These are phyloP conservation scores for Zygosaccharomyces kombuchaensis DNA, from an alignment of 805 yeast genomes.

Conservation along the genomic window DNA sequence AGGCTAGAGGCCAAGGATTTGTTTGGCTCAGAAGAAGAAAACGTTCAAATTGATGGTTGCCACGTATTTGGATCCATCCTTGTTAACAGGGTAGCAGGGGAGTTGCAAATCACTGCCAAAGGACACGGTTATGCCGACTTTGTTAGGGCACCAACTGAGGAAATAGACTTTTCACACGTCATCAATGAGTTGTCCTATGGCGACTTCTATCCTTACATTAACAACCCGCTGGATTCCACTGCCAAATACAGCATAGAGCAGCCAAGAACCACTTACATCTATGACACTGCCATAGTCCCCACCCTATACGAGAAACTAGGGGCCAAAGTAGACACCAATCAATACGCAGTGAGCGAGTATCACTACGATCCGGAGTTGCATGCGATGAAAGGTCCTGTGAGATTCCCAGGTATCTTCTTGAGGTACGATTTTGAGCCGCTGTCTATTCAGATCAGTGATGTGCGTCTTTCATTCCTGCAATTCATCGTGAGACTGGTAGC, in stretches of 20 bases:
- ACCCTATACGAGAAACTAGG: slow-evolving; percentile 72
- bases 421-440: slow-evolving; percentile 88
- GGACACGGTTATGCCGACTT: slow-evolving; percentile 58
- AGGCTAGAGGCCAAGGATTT: slow-evolving; percentile 38
- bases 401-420: slow-evolving; percentile 75
- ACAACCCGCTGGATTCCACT: slow-evolving; percentile 83
- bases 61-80: slow-evolving; percentile 79
- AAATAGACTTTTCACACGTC: slow-evolving; percentile 75
- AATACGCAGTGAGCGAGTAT: slow-evolving; percentile 67
- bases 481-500: slow-evolving; percentile 77
- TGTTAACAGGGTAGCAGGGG: slow-evolving; percentile 81
- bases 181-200: slow-evolving; percentile 89
- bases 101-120: slow-evolving; percentile 74
- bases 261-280: slow-evolving; percentile 51
- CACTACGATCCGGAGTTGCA: slow-evolving; percentile 30
- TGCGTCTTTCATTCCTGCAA: slow-evolving; percentile 68
- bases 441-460: slow-evolving; percentile 61
- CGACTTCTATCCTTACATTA: slow-evolving; percentile 75
- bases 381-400: slow-evolving; percentile 15
- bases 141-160: slow-evolving; percentile 42
- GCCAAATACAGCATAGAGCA: slow-evolving; percentile 49
- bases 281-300: slow-evolving; percentile 78
- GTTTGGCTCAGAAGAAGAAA: slow-evolving; percentile 18
- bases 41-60: slow-evolving; percentile 51
- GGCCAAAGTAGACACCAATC: slow-evolving; percentile 70